Evolutionary conservation across 306 rosid genomes (phyloP), one percentile per base, ranked within the genome.

Genomic region (Cicer judaicum): DNA sequence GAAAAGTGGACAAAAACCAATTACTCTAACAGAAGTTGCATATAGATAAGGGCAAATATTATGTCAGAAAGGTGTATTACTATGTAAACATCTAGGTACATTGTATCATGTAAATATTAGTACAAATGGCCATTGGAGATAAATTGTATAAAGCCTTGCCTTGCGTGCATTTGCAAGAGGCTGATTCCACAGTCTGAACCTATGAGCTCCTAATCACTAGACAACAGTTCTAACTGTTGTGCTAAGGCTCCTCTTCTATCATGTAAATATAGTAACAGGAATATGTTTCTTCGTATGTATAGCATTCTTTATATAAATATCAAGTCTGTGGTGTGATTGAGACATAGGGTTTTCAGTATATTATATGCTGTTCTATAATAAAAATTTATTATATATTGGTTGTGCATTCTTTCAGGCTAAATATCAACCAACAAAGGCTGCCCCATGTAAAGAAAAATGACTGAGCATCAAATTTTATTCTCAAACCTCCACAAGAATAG

Each of bases 1-100:
- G 24, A 36, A 13, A 60, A 70, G 38, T 57, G 57, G 64, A 74
- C 72, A 44, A 63, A 53, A 79, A 34, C 47, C 69, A 68, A 49
- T 36, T 19, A 61, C 73, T 71, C 42, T 46, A 43, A 47, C 42
- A 7, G 29, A 73, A 66, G 67, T 66, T 79, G 83, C 83, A 56
- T 12, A 68, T 39, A 49, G n/a, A 46, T 67, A 24, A 14, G 40
- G 54, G 47, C 7, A 75, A 42, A 52, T 64, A 75, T 19, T 48
- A 10, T 43, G 21, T 14, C 6, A 38, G 36, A 15, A 38, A 70
- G 10, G 7, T 36, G 63, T 15, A 38, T 49, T 57, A 21, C 40
- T 10, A 57, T 57, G 40, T 57, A 57, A 57, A 12, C 41, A 24
- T 60, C 65, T 60, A 60, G 66, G 16, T 34, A 5, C 4, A 34